Base-by-base conservation (phyloP, 2,329 filamentous ascomycete genomes). In the Paraconiothyrium sp. region DNA sequence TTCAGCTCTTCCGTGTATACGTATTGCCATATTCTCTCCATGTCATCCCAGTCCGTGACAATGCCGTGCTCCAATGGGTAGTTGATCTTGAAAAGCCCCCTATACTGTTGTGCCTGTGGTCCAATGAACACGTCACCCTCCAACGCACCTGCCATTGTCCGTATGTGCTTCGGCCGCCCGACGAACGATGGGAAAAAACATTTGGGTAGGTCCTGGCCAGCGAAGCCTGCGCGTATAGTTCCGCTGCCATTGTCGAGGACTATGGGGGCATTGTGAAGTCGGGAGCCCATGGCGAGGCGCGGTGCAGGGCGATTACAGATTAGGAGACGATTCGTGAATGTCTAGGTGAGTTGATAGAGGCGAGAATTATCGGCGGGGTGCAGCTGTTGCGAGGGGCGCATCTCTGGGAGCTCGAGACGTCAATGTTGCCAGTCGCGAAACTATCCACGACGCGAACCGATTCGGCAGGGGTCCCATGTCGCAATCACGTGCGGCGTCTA, bases 11-110 rank as follows among this genome's bases (percentile, higher is more conserved):
- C 94, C 60, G 92, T 92, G 79, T 98, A 99, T 57, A 99, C 93
- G 76, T 97, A 95, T 74, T 96, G 92, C 95, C 95, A 99, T 81
- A 99, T 99, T 83, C 93, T 90, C 84, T 99, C 95, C 95, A 99
- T 99, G 77, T 99, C 95, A 77, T 98, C 95, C 95, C 95, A 99
- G 80, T 99, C 93, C 70, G 95, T 99, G 66, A 99, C 95, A 73
- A 99, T 96, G 71, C 95, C 95, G 79, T 99, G 95, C 82, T 98
- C 95, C 58, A 99, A 84, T 48, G 95, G 95, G 78, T 98, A 98
- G 68, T 89, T 87, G 72, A 99, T 97, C 86, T 98, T 99, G 71
- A 99, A 86, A 64, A 99, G 84, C 3, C 95, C 95, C 74, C 94
- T 89, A 74, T 97, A 85, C 76, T 98, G 94, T 71, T 93, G 92